Evolutionary conservation across 2,329 filamentous ascomycete genomes (phyloP).

Genomic region (Dactylellina haptotyla): DNA sequence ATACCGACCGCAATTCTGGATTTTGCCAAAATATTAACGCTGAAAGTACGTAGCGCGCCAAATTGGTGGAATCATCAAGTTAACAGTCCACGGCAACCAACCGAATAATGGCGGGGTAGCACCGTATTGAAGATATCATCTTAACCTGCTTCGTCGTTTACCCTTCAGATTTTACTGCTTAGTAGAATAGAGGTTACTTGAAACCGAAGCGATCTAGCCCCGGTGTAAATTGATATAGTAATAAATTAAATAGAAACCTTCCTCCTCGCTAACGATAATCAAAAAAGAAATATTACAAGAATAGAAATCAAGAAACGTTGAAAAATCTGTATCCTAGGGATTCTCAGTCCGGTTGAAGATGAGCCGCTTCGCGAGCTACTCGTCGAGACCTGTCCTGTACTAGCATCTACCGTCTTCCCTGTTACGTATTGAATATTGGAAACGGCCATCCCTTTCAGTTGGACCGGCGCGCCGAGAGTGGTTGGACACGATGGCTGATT

Average conservation of each 20-base stretch:
- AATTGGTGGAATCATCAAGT: too few species aligned
- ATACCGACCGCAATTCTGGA: too few species aligned
- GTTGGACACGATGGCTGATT: slow-evolving; percentile 11
- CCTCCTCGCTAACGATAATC: not conserved
- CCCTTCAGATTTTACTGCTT: too few species aligned
- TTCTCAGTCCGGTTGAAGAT: not conserved
- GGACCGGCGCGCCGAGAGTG: not conserved
- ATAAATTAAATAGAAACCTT: not conserved
- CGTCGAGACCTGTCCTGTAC: slow-evolving; percentile 8
- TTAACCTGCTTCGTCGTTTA: too few species aligned
- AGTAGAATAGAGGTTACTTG: not conserved
- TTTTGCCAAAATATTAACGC: too few species aligned
- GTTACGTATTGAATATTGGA: slow-evolving; percentile 7
- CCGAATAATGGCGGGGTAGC: too few species aligned
- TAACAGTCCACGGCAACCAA: too few species aligned
- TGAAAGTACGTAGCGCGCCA: too few species aligned
- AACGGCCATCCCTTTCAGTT: not conserved
- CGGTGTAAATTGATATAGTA: not conserved
- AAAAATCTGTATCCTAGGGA: not conserved
- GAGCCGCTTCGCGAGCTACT: not conserved
- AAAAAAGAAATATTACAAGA: slow-evolving; percentile 10
- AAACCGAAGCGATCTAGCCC: not conserved
- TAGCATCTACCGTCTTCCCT: slow-evolving; percentile 2
- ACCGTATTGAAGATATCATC: too few species aligned
- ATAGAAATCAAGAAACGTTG: not conserved